Evolutionary conservation across 768 basidiomycete species (phyloP), one percentile per base, ranked within the genome.

Genomic region (Lactarius akahatsu): DNA sequence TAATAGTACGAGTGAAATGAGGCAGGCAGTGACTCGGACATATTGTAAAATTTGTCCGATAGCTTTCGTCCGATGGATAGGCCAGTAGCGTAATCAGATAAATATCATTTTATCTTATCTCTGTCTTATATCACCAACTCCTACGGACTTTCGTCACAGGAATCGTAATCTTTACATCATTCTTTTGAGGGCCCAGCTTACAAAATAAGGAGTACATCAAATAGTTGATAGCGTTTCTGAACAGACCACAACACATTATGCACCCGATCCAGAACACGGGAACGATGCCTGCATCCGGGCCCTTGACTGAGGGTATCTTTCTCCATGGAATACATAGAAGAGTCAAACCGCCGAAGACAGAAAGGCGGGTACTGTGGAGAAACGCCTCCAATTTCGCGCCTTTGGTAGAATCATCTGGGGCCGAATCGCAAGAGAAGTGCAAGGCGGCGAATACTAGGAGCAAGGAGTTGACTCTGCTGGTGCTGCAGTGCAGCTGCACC

Each of bases 331-430:
- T 69, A 69, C 65, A 66, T 59, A 26, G 58, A n/a, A n/a, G n/a
- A n/a, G n/a, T n/a, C n/a, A n/a, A n/a, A n/a, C n/a, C n/a, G n/a
- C 26, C 57, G 26, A 38, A 61, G 50, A 43, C 23, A 30, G n/a
- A 30, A 57, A 38, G 2, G 62, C 72, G 13, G 72, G 69, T 10
- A 71, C 68, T 11, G 32, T 40, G 6, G 45, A 58, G 26, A 45
- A 57, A 9, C 70, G 41, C 72, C 15, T 74, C 73, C 68, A 55
- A 64, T n/a, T 71, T 74, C 70, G 66, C 72, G 32, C 71, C 67
- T 59, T 56, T 75, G 36, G 8, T 38, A 15, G 72, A 71, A 34
- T 72, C 71, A 15, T 68, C 71, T 50, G 71, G 71, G 7, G 72
- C 73, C 7, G 66, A 68, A 50, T 69, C 72, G 43, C 45, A 36